Evolutionary conservation across 805 yeast species (phyloP), one percentile per base, ranked within the genome.

Genomic region (Tetrapisispora taiwanensis): DNA sequence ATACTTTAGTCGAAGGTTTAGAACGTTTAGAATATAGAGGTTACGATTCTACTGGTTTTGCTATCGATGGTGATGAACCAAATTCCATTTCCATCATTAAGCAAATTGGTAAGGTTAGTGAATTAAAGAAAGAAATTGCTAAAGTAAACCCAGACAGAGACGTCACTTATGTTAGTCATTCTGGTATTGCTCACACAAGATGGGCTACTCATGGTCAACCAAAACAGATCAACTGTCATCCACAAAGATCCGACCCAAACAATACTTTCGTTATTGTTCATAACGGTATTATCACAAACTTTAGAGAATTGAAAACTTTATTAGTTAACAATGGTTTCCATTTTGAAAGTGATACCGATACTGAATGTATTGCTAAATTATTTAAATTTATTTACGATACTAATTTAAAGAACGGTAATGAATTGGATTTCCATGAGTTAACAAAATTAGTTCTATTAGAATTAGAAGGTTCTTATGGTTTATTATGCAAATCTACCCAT

Each of bases 141-240:
- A 52, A 63, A 19, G 59, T 63, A 19, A 63, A 75, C 38, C 74
- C 80, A 46, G 76, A 83, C 56, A 73, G 81, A 54, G 66, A 73
- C 26, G 79, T 76, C 48, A 72, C 77, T 18, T 88, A 86, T 60
- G 81, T 77, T 55, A 78, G 82, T 63, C 98, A 92, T 62, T 88
- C 81, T 48, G 98, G 95, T 62, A 92, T 92, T 64, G 97, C 98
- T 20, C 99, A 92, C 69, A 92, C 99, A 13, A 84, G 99, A 73
- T 92, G 99, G 99, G 99, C 99, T 42, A 92, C 99, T 32, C 99
- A 92, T 66, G 99, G 99, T 67, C 85, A 81, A 57, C 97, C 97
- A 46, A 79, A 78, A 52, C 78, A 74, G 49, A 56, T 66, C 49
- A 92, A 92, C 72, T 92, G 97, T 63, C 99, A 92, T 65, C 99